These are phyloP conservation scores for Didymella pinodella DNA, from an alignment of 2,329 filamentous ascomycete species.

Conservation along the genomic window DNA sequence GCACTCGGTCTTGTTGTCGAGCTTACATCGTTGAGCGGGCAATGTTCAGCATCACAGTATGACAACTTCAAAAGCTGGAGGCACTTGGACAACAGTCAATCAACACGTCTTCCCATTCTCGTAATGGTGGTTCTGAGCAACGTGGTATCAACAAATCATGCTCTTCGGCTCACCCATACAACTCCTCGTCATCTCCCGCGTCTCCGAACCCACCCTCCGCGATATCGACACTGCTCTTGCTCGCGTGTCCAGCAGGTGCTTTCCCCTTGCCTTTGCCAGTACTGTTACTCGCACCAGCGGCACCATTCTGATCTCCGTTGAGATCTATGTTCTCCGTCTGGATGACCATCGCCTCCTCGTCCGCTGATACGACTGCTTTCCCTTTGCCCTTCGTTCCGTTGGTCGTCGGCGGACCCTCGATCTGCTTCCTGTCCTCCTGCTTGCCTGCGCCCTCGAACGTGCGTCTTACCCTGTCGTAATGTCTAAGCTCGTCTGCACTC, in stretches of 20 bases:
- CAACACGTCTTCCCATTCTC: too few species aligned
- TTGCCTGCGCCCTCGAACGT: constrained; percentile 76
- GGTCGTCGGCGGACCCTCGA: background rate
- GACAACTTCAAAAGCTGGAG: too few species aligned
- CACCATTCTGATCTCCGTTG: constrained; percentile 9
- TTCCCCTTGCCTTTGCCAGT: constrained; percentile 44
- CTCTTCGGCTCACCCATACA: constrained; percentile 47
- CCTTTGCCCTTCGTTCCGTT: constrained; percentile 45
- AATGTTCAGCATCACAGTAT: too few species aligned
- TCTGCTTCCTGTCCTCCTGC: constrained; percentile 50
- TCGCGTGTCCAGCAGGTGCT: constrained; percentile 44
- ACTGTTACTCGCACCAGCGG: constrained; percentile 7
- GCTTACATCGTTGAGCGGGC: too few species aligned
- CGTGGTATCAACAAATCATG: background rate
- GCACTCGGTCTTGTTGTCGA: too few species aligned
- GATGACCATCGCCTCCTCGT: constrained; percentile 54
- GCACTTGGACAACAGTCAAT: too few species aligned
- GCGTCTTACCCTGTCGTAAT: constrained; percentile 85
- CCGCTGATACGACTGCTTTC: constrained; percentile 34
- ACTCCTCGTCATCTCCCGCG: constrained; percentile 51
- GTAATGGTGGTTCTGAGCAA: too few species aligned
- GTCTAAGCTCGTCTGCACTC: constrained; percentile 86
- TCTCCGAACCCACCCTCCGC: constrained; percentile 51
- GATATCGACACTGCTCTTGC: constrained; percentile 47
- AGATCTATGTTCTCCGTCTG: constrained; percentile 50